phyloP scores from a whole-genome alignment of 495 filamentous ascomycete species.

The Hapsidospora chrysogenum region DNA sequence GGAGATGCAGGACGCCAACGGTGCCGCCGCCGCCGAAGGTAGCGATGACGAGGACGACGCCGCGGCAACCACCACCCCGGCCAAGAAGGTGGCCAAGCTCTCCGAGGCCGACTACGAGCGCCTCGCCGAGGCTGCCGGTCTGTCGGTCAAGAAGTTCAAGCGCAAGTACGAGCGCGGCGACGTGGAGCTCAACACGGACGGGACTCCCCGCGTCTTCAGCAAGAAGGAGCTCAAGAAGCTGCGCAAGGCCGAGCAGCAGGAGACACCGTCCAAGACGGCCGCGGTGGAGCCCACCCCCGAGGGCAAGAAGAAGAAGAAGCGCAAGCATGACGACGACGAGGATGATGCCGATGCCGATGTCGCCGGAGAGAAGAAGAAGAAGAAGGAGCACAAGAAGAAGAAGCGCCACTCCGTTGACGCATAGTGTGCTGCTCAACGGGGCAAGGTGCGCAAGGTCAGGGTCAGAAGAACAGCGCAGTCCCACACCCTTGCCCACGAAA shows the following conservation, averaged over 20 bases:
- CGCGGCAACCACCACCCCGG: constrained; percentile 26
- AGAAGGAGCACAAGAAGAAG: constrained; percentile 48
- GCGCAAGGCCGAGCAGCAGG: constrained; percentile 42
- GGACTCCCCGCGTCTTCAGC: constrained; percentile 42
- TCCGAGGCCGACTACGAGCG: constrained; percentile 32
- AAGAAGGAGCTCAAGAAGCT: constrained; percentile 67
- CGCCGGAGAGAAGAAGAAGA: constrained; percentile 32
- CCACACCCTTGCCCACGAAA: no score
- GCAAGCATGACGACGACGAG: constrained; percentile 17
- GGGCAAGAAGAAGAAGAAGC: constrained; percentile 23
- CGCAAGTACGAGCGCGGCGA: constrained; percentile 54
- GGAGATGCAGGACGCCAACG: constrained; percentile 3
- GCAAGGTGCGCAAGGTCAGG: not conserved
- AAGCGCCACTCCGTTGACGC: constrained; percentile 69
- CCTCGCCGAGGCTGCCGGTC: constrained; percentile 42
- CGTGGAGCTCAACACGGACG: constrained; percentile 39
- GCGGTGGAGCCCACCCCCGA: constrained; percentile 26
- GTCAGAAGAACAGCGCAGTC: no score
- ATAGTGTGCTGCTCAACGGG: no score
- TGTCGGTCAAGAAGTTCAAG: constrained; percentile 53
- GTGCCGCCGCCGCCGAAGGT: constrained; percentile 12
- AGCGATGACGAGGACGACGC: constrained; percentile 25
- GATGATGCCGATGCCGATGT: constrained; percentile 18
- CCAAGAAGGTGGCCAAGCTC: constrained; percentile 8
- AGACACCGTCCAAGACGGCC: constrained; percentile 29